phyloP scores from a whole-genome alignment of 805 yeast genomes.

The Wickerhamomyces canadensis region DNA sequence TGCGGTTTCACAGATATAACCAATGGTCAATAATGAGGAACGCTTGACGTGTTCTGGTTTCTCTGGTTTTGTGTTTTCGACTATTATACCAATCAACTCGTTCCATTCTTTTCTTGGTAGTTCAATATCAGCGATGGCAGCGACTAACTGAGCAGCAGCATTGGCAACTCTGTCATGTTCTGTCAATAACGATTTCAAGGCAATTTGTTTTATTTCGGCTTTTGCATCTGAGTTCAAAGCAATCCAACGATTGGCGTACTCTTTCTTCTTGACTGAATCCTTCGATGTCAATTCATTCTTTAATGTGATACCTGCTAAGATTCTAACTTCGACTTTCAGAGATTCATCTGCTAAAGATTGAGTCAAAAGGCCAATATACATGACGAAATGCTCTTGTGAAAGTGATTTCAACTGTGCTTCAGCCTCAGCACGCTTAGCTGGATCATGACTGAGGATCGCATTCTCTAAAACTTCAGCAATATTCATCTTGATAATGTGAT shows the following conservation, averaged over 20 bases:
- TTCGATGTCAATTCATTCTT: constrained; percentile 88
- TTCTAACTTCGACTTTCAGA: constrained; percentile 73
- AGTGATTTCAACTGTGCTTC: constrained; percentile 69
- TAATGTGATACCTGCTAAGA: constrained; percentile 82
- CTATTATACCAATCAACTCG: constrained; percentile 75
- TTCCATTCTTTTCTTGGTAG: constrained; percentile 87
- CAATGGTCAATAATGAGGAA: constrained; percentile 83
- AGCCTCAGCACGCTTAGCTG: constrained; percentile 64
- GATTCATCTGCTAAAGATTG: constrained; percentile 63
- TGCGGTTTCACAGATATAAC: constrained; percentile 93
- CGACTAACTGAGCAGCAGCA: constrained; percentile 88
- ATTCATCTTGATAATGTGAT: constrained; percentile 30
- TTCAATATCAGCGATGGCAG: constrained; percentile 96
- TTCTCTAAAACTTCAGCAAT: constrained; percentile 69
- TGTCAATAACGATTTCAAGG: constrained; percentile 59
- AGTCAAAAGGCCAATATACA: constrained; percentile 64
- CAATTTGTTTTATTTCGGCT: constrained; percentile 57
- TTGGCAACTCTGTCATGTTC: constrained; percentile 75
- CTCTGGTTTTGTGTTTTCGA: constrained; percentile 77
- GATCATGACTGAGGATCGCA: constrained; percentile 68
- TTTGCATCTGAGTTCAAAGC: constrained; percentile 49
- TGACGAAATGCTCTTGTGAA: constrained; percentile 70
- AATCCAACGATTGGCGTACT: constrained; percentile 73
- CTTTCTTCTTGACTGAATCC: constrained; percentile 51
- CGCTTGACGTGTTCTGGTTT: constrained; percentile 77